Percentiles rank a stretch among this genome's conserved stretches.
phyloP scores from a whole-genome alignment of 2,329 filamentous ascomycete species.

The Chrysosphaeria jannelii region DNA sequence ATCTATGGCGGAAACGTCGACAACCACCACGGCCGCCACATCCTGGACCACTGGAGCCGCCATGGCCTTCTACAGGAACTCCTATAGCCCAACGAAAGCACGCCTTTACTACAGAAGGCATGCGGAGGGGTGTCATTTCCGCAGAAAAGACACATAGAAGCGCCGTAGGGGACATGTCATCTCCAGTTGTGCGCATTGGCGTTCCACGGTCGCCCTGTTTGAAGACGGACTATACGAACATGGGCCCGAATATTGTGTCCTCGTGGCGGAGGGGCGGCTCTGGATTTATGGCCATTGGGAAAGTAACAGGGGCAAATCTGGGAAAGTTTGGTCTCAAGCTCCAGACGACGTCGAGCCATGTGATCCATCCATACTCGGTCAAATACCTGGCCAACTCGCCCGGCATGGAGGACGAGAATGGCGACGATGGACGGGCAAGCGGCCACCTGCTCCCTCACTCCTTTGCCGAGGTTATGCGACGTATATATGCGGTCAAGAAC shows the following conservation, averaged over 20 bases:
- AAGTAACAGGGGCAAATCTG: too few species aligned
- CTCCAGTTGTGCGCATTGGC: background rate
- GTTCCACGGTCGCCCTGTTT: constrained; percentile 1
- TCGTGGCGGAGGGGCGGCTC: constrained; percentile 1
- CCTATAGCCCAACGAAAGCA: background rate
- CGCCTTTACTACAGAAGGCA: background rate
- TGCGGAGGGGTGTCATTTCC: background rate
- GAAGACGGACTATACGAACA: constrained; percentile 1
- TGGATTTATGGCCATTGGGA: background rate
- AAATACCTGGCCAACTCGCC: constrained; percentile 7
- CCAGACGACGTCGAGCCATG: constrained; percentile 5
- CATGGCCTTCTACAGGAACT: constrained; percentile 1
- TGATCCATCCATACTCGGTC: constrained; percentile 6
- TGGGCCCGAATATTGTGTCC: constrained; percentile 2
- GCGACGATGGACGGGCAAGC: background rate
- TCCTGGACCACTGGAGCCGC: constrained; percentile 1
- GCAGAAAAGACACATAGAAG: background rate
- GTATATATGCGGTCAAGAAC: constrained; percentile 7
- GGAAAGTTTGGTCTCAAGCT: constrained; percentile 1
- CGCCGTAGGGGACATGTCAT: background rate
- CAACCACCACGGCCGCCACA: constrained; percentile 1
- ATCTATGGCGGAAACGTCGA: background rate
- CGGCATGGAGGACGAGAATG: constrained; percentile 1
- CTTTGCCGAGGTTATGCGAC: constrained; percentile 6
- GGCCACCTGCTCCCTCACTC: constrained; percentile 1